Base-by-base conservation (phyloP, 768 basidiomycete genomes). In the Polyporus arcularius region DNA sequence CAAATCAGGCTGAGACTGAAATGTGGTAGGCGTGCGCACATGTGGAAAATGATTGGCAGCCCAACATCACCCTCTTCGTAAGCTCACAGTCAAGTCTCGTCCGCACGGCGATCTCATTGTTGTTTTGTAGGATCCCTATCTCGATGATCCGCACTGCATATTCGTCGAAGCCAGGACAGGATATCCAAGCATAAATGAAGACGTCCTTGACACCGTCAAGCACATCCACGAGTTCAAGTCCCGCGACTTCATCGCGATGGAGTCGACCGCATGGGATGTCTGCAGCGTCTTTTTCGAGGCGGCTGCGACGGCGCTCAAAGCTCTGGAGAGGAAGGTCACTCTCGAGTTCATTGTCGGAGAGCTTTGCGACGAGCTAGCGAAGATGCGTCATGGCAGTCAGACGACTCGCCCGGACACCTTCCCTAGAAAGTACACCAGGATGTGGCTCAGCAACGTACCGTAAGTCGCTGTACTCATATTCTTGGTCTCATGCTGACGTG, bases 391-490 rank as follows among this genome's bases (percentile, higher is more conserved):
- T 55, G 69, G 8, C 66, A 68, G 12, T 64, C 66, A 9, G 74
- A 72, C 42, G n/a, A 28, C 18, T 60, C 7, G 15, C 51, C 3
- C 65, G 72, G 12, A 72, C 73, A 4, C 40, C 63, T 76, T 76
- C 55, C 75, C 74, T 4, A 69, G 63, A 46, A 58, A 65, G 41
- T 76, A 68, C 53, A 75, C 70, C 4, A 58, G 75, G 15, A 74
- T 75, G 49, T 78, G 74, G 69, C 53, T 76, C 31, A 74, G 71
- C 57, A 78, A 74, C 51, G 68, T 74, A 21, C 73, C 73, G 74
- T 75, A 41, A 65, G 70, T 65, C 47, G 15, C 21, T 2, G 45
- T 18, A 28, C 39, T 32, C 28, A 38, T 6, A 31, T 18, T 31
- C n/a, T 28, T 7, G 12, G 28, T 21, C 8, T 38, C 38, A n/a